These are phyloP conservation scores for Saitozyma podzolica DNA, from an alignment of 768 basidiomycete genomes.

Conservation along the genomic window DNA sequence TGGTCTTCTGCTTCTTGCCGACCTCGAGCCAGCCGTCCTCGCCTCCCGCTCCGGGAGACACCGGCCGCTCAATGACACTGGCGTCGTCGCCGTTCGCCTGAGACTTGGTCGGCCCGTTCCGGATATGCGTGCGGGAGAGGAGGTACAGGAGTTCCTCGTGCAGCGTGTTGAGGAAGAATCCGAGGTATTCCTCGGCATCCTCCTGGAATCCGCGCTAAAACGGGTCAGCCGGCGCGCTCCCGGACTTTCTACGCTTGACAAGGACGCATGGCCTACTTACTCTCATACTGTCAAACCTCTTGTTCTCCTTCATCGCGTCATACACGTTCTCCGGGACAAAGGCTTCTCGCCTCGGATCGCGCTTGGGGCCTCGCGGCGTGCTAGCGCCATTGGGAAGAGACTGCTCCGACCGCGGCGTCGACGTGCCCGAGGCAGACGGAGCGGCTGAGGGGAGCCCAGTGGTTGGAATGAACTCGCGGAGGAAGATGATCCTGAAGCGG, in stretches of 20 bases:
- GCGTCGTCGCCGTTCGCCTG: conserved; percentile 36
- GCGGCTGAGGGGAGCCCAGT: conserved; percentile 8
- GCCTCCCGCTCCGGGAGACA: conserved; percentile 49
- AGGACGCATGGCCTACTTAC: conserved; percentile 56
- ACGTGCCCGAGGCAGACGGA: conserved; percentile 5
- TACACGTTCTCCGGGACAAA: conserved; percentile 86
- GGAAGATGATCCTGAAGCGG: conserved; percentile 58
- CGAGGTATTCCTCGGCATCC: conserved; percentile 98
- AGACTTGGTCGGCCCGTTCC: conserved; percentile 55
- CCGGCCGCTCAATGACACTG: conserved; percentile 44
- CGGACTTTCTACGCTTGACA: not conserved
- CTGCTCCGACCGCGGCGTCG: conserved; percentile 10
- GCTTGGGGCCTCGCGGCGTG: conserved; percentile 14
- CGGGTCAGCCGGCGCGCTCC: conserved; percentile 9
- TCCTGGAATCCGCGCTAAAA: conserved; percentile 85
- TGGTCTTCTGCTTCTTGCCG: conserved; percentile 77
- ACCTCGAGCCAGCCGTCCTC: conserved; percentile 90
- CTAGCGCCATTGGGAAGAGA: conserved; percentile 8
- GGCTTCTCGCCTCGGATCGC: conserved; percentile 53
- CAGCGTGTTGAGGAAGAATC: conserved; percentile 90
- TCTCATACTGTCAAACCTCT: conserved; percentile 88
- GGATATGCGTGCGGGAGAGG: conserved; percentile 56
- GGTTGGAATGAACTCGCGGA: conserved; percentile 66
- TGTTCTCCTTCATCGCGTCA: conserved; percentile 89
- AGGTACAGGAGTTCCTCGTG: conserved; percentile 84